Evolutionary conservation across 257 asterid genomes (phyloP), one percentile per base, ranked within the genome.

Genomic region (Asclepias syriaca): DNA sequence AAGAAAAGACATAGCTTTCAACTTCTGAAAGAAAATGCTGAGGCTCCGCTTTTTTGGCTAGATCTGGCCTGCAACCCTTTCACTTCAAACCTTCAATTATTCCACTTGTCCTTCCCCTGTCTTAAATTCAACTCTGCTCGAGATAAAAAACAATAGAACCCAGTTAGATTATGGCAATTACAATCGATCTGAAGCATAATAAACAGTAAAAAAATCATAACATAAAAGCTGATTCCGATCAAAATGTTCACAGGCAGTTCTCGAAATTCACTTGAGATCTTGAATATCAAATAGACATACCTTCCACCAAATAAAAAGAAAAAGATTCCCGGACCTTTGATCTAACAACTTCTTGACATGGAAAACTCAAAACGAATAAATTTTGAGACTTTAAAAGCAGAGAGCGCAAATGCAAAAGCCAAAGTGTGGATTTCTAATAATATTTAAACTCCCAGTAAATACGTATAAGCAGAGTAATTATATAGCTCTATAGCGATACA

Each of bases 1-100:
- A 69, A 71, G 82, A 57, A 92, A 92, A 81, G 98, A 88, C 98
- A 91, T 90, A 11, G 73, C 72, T 78, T 73, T 70, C 64, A 55
- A 19, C 79, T 68, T 72, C 66, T 12, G 39, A 43, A 66, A 56
- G 49, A 40, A 43, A 64, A 51, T 12, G 21, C 32, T 21, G 39
- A 32, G 3, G 39, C 56, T 64, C 19, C 10, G 15, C 11, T 63
- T 53, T 32, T 55, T 34, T 34, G 39, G 55, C 71, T 58, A 78
- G 85, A 81, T 81, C 85, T 77, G 82, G 74, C 50, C 43, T 57
- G 66, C 39, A 3, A 29, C 22, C 60, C 72, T 68, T 68, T 29
- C 45, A 15, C 54, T 54, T 63, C 39, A 19, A 64, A 18, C 74
- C 78, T 71, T 64, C 64, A 57, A 22, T 13, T 22, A 13, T 15